Conservation (phyloP, 31 red algal genomes). For the Porphyra umbilicalis region DNA sequence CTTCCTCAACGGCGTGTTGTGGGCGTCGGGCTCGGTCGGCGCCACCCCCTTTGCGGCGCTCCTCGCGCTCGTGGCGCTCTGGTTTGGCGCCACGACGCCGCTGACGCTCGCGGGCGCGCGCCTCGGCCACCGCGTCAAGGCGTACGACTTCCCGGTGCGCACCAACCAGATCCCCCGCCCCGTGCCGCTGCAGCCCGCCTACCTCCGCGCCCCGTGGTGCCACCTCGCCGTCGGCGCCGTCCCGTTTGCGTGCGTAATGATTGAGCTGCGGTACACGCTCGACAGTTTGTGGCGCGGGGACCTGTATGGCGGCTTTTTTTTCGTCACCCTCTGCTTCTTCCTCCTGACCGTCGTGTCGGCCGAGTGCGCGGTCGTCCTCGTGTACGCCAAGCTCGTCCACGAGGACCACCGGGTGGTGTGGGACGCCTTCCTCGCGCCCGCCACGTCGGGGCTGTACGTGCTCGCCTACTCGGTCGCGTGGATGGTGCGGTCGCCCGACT, state of each 20-base stretch:
- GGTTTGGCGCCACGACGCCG: slow-evolving; percentile 88
- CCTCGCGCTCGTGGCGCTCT: slow-evolving; percentile 58
- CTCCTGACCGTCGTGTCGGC: slow-evolving; percentile 74
- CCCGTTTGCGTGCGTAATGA: slow-evolving; percentile 86
- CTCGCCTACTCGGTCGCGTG: slow-evolving; percentile 76
- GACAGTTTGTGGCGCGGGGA: slow-evolving; percentile 65
- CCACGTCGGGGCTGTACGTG: slow-evolving; percentile 73
- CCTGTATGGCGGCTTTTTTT: slow-evolving; percentile 84
- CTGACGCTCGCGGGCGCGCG: slow-evolving; percentile 76
- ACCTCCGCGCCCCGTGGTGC: slow-evolving; percentile 36
- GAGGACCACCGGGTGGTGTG: slow-evolving; percentile 87
- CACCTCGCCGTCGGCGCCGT: slow-evolving; percentile 49
- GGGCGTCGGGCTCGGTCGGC: slow-evolving; percentile 75
- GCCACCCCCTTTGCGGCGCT: slow-evolving; percentile 79
- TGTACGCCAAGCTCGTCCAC: slow-evolving; percentile 65
- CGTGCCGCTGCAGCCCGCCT: slow-evolving; percentile 60
- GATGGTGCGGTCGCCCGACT: slow-evolving; percentile 54
- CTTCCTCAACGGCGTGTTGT: slow-evolving; percentile 73
- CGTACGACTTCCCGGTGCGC: slow-evolving; percentile 78
- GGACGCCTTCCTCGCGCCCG: slow-evolving; percentile 71
- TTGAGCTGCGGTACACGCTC: slow-evolving; percentile 85
- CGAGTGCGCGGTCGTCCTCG: slow-evolving; percentile 77
- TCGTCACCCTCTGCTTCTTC: slow-evolving; percentile 55
- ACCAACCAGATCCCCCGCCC: slow-evolving; percentile 90
- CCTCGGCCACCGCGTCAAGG: slow-evolving; percentile 52